phyloP scores from a whole-genome alignment of 1,284 basidiomycete species.

The Singerocomus inundabilis region DNA sequence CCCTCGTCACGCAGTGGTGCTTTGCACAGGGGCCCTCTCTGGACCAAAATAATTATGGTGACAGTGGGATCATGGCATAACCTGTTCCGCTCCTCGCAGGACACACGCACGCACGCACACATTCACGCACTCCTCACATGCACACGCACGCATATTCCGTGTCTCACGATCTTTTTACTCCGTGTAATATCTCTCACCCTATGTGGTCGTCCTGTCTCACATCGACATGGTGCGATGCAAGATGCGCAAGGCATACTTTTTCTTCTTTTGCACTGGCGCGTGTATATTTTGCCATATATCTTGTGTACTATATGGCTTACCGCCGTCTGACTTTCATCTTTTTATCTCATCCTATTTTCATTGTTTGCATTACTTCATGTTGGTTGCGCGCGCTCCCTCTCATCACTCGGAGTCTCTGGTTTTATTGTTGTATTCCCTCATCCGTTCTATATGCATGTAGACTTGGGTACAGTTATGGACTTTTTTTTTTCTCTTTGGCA shows the following conservation, averaged over 20 bases:
- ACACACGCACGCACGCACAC: too few species aligned
- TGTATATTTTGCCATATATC: slow-evolving; percentile 9
- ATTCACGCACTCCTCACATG: too few species aligned
- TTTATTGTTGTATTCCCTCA: too few species aligned
- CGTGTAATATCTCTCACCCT: slow-evolving; percentile 7
- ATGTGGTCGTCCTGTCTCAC: background rate
- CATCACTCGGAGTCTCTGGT: too few species aligned
- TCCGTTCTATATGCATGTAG: too few species aligned
- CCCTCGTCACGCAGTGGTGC: slow-evolving; percentile 68
- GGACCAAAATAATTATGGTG: slow-evolving; percentile 7
- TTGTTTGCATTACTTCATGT: background rate
- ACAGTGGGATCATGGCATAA: slow-evolving; percentile 22
- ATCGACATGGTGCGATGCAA: background rate
- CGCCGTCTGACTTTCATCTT: background rate
- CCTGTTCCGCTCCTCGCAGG: background rate
- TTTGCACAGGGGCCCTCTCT: slow-evolving; percentile 48
- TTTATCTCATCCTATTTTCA: background rate
- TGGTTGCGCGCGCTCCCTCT: too few species aligned
- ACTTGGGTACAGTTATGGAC: too few species aligned
- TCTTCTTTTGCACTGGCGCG: background rate
- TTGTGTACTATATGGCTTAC: too few species aligned
- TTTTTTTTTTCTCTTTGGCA: too few species aligned
- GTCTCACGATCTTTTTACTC: background rate
- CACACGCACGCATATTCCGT: too few species aligned
- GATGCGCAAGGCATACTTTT: background rate